Evolutionary conservation across 2,329 filamentous ascomycete species (phyloP).

Genomic region (Xylariaceae sp.): DNA sequence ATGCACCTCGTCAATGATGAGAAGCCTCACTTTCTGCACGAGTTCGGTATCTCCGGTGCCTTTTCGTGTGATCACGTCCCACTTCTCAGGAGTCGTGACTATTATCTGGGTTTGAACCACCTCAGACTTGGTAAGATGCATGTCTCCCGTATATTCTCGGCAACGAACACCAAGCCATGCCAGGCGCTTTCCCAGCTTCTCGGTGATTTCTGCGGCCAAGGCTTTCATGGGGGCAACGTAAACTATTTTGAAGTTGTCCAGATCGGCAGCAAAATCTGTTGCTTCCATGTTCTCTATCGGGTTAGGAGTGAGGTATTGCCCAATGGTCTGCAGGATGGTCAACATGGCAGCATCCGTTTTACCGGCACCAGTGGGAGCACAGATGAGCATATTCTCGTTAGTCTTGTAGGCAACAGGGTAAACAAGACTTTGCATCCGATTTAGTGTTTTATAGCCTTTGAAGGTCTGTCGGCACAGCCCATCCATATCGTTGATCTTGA

Average conservation of each 20-base stretch:
- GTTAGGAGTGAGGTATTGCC: constrained; percentile 77
- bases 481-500: constrained; percentile 79
- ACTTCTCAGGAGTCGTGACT: constrained; percentile 97
- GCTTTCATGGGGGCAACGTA: constrained; percentile 99
- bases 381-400: constrained; percentile 98
- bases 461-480: constrained; percentile 89
- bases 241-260: constrained; percentile 94
- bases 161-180: constrained; percentile 91
- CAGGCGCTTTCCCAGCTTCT: constrained; percentile 86
- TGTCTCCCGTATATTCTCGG: constrained; percentile 93
- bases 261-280: constrained; percentile 75
- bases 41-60: constrained; percentile 96
- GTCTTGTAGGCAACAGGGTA: constrained; percentile 94
- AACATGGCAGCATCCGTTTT: constrained; percentile 99
- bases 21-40: constrained; percentile 90
- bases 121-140: constrained; percentile 96
- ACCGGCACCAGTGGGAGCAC: constrained; percentile 94
- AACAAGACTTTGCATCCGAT: constrained; percentile 96
- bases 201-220: constrained; percentile 90
- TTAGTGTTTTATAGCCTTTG: constrained; percentile 86
- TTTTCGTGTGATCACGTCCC: constrained; percentile 97
- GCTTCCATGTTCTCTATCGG: constrained; percentile 70
- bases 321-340: constrained; percentile 84
- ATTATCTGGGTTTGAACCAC: constrained; percentile 97
- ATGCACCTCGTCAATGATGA: constrained; percentile 98